Evolutionary conservation across 345 rosid species (phyloP).

Genomic region (Chamaenerion angustifolium): DNA sequence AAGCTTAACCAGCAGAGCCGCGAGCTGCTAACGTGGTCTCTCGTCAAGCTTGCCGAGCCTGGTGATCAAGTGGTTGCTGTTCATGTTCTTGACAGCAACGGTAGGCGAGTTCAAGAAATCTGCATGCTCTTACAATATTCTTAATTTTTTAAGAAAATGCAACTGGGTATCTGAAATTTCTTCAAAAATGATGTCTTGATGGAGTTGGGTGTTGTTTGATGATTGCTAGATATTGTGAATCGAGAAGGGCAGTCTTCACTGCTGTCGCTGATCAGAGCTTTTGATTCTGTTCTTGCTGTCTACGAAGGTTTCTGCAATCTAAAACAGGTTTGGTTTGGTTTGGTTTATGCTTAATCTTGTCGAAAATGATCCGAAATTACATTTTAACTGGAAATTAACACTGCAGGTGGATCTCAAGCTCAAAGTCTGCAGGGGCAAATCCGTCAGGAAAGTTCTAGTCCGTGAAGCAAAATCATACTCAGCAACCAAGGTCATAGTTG

Average conservation of each 20-base stretch:
- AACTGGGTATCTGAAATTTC: not conserved
- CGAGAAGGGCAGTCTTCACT: slow-evolving; percentile 59
- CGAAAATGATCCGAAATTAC: not conserved
- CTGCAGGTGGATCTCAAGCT: slow-evolving; percentile 89
- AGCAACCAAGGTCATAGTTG: slow-evolving; percentile 58
- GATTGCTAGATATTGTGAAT: slow-evolving; percentile 32
- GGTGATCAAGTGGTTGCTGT: slow-evolving; percentile 80
- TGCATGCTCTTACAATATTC: not conserved
- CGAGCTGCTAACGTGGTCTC: slow-evolving; percentile 82
- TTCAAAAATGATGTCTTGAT: not conserved
- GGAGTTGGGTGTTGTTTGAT: slow-evolving; percentile 1
- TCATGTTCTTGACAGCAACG: slow-evolving; percentile 54
- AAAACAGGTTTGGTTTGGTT: slow-evolving; percentile 49
- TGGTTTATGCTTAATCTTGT: not conserved
- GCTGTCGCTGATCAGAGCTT: slow-evolving; percentile 66
- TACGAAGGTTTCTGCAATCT: slow-evolving; percentile 97
- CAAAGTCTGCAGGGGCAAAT: slow-evolving; percentile 71
- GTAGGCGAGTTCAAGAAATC: slow-evolving; percentile 13
- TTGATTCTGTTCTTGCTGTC: slow-evolving; percentile 74
- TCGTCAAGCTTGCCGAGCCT: slow-evolving; percentile 75
- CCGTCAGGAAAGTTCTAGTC: slow-evolving; percentile 49
- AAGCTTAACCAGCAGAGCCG: slow-evolving; percentile 61
- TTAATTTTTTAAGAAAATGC: not conserved
- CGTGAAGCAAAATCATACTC: slow-evolving; percentile 56
- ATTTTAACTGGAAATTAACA: not conserved